Percentiles rank a stretch among this genome's conserved stretches.
Evolutionary conservation across 2,329 filamentous ascomycete species (phyloP).

Genomic region (Thermoascus crustaceus): DNA sequence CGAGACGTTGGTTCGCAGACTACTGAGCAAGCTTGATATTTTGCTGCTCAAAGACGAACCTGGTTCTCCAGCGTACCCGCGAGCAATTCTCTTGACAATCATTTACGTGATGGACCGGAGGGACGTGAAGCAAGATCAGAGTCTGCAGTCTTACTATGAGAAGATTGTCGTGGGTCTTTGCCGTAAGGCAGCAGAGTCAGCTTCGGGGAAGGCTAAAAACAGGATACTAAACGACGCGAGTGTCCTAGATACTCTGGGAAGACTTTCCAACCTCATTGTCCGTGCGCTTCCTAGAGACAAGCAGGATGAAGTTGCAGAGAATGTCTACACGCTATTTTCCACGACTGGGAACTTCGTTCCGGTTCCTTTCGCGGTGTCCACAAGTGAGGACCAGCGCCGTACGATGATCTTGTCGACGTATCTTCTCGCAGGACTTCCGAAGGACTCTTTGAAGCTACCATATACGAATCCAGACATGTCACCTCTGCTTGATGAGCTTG

Average conservation of each 20-base stretch:
- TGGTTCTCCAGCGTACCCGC: constrained; percentile 46
- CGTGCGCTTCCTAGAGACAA: constrained; percentile 46
- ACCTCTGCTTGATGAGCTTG: constrained; percentile 27
- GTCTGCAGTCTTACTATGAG: constrained; percentile 40
- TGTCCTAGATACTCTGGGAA: constrained; percentile 52
- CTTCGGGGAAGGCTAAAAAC: constrained; percentile 25
- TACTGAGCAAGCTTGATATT: constrained; percentile 55
- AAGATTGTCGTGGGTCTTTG: constrained; percentile 43
- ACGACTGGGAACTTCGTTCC: constrained; percentile 25
- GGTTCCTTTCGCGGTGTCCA: constrained; percentile 25
- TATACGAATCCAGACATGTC: constrained; percentile 24
- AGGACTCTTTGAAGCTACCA: constrained; percentile 25
- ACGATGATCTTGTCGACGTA: constrained; percentile 51
- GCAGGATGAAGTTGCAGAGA: constrained; percentile 44
- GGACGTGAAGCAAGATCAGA: constrained; percentile 33
- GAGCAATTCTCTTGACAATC: constrained; percentile 52
- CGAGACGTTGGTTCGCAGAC: constrained; percentile 52
- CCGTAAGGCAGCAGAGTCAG: constrained; percentile 29
- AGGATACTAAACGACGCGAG: constrained; percentile 42
- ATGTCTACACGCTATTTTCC: constrained; percentile 48
- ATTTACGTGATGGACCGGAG: constrained; percentile 54
- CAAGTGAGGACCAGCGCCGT: constrained; percentile 29
- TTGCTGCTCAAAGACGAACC: constrained; percentile 44
- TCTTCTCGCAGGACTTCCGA: constrained; percentile 46
- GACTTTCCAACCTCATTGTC: constrained; percentile 53